Evolutionary conservation across 2,329 filamentous ascomycete genomes (phyloP).

Genomic region (Hymenoscyphus occultus): DNA sequence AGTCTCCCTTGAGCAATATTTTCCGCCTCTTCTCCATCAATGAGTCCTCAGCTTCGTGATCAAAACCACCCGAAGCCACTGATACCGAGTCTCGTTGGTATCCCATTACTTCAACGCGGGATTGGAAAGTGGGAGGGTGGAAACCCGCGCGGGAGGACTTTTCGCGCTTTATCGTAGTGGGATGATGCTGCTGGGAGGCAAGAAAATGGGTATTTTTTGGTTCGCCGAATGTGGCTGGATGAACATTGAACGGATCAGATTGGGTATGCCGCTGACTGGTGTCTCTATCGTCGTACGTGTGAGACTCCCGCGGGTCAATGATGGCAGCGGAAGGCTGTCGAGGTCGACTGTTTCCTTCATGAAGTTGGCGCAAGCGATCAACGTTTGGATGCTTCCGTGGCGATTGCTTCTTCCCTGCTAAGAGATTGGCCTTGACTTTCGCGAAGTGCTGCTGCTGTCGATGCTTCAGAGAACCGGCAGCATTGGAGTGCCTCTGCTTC

Average conservation of each 20-base stretch:
- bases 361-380: slow-evolving; percentile 16
- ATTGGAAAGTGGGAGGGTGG: slow-evolving; percentile 28
- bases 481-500: slow-evolving; percentile 42
- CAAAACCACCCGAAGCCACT: slow-evolving; percentile 5
- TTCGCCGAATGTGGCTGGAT: not conserved
- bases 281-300: not conserved
- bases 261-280: not conserved
- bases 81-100: slow-evolving; percentile 13
- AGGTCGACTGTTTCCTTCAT: slow-evolving; percentile 5
- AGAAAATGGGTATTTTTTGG: not conserved
- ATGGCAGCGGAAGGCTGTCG: not conserved
- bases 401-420: slow-evolving; percentile 34
- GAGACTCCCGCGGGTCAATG: not conserved
- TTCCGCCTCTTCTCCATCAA: slow-evolving; percentile 29
- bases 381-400: slow-evolving; percentile 30
- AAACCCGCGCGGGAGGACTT: slow-evolving; percentile 24
- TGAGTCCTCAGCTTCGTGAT: slow-evolving; percentile 17
- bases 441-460: slow-evolving; percentile 49
- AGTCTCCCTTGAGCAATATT: slow-evolving; percentile 33
- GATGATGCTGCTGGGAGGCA: not conserved
- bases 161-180: slow-evolving; percentile 12
- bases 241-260: not conserved
- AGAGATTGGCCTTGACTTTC: slow-evolving; percentile 39
- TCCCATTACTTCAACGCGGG: slow-evolving; percentile 18
- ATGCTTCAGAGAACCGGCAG: slow-evolving; percentile 37